These are phyloP conservation scores for Penicillium psychrosexuale DNA, from an alignment of 2,329 filamentous ascomycete species.

Conservation along the genomic window DNA sequence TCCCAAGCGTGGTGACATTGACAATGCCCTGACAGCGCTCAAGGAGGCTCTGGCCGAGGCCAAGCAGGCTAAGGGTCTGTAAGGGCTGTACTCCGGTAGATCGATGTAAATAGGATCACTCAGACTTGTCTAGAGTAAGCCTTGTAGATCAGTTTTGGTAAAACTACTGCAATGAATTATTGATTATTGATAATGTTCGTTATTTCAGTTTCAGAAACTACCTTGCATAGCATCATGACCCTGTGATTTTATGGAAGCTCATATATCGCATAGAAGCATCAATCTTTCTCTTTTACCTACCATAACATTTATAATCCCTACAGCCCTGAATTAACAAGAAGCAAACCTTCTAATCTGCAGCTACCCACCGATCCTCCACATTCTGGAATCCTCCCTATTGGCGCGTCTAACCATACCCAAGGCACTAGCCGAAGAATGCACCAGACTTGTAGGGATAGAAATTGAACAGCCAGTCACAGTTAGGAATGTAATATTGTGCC, in stretches of 20 bases:
- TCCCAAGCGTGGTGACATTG: constrained; percentile 73
- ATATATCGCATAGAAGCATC: not conserved
- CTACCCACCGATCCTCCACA: not conserved
- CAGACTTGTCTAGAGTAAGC: not conserved
- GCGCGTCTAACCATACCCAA: not conserved
- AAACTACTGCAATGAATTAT: constrained; percentile 6
- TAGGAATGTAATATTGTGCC: not conserved
- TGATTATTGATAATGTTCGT: not conserved
- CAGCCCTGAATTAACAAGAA: not conserved
- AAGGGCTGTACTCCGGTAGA: constrained; percentile 7
- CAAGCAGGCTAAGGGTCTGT: constrained; percentile 57
- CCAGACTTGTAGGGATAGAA: no score
- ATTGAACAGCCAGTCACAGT: not conserved
- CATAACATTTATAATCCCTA: not conserved
- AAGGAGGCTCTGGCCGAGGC: constrained; percentile 71
- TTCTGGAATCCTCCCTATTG: constrained; percentile 1
- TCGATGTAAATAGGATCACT: constrained; percentile 5
- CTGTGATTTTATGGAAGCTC: no score
- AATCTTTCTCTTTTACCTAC: not conserved
- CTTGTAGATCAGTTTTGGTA: not conserved
- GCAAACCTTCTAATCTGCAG: not conserved
- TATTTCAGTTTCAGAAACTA: not conserved
- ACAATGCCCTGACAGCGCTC: constrained; percentile 76
- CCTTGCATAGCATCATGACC: no score
- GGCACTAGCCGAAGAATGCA: not conserved